phyloP scores from a whole-genome alignment of 345 rosid species.

The Rhizophora apiculata region DNA sequence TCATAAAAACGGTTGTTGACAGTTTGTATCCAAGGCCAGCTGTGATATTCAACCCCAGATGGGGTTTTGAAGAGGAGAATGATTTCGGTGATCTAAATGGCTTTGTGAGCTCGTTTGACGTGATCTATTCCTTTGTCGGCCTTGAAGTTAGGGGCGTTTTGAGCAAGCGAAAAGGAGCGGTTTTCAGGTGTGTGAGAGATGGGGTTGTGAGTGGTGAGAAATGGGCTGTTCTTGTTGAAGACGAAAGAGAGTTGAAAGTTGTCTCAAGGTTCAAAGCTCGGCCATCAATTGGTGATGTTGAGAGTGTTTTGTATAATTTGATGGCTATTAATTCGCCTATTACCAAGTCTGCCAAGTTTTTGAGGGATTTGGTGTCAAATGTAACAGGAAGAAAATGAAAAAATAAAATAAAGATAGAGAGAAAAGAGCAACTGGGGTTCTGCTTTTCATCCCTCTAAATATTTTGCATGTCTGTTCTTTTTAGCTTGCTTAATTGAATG shows the following conservation, averaged over 20 bases:
- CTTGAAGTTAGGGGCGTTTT: conserved; percentile 68
- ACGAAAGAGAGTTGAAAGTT: conserved; percentile 50
- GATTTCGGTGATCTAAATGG: conserved; percentile 47
- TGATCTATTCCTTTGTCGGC: conserved; percentile 75
- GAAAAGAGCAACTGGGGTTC: not conserved
- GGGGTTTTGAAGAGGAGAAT: conserved; percentile 63
- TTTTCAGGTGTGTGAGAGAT: conserved; percentile 76
- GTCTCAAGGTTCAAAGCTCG: conserved; percentile 63
- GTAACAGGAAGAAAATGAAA: conserved; percentile 62
- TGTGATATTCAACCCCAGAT: conserved; percentile 73
- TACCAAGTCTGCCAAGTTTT: conserved; percentile 75
- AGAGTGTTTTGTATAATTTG: conserved; percentile 69
- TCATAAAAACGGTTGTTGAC: conserved; percentile 37
- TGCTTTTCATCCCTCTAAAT: not conserved
- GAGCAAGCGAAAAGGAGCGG: conserved; percentile 64
- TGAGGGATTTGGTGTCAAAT: conserved; percentile 62
- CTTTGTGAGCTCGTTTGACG: conserved; percentile 62
- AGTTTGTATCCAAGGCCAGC: conserved; percentile 54
- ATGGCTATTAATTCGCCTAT: conserved; percentile 89
- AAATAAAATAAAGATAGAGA: not conserved
- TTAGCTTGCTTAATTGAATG: not conserved
- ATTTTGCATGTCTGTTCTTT: not conserved
- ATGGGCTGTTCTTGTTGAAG: conserved; percentile 74
- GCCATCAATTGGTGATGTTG: conserved; percentile 75
- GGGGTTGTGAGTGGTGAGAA: conserved; percentile 77